Evolutionary conservation across 164 flowering plant species (phyloP).

Genomic region (Chimonanthus praecox): DNA sequence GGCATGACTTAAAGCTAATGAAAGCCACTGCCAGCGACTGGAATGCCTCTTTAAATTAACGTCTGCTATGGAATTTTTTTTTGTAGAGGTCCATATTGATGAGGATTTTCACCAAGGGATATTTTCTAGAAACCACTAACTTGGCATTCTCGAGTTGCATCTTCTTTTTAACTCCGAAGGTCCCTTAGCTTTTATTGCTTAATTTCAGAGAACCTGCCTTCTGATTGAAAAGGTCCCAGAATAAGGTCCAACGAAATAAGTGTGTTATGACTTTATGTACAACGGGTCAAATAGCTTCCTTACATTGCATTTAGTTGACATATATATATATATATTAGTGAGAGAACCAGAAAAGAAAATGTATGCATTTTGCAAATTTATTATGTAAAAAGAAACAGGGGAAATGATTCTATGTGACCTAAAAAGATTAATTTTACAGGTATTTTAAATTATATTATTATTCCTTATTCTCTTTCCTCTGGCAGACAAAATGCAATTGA

Average conservation of each 20-base stretch:
- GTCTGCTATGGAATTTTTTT: no score
- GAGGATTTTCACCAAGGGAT: no score
- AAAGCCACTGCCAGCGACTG: no score
- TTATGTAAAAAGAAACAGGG: not conserved
- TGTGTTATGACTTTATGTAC: not conserved
- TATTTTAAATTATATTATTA: not conserved
- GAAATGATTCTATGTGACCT: not conserved
- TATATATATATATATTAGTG: no score
- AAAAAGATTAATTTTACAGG: not conserved
- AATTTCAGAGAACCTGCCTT: not conserved
- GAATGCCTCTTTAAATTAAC: no score
- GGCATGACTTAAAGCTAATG: no score
- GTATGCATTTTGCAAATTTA: not conserved
- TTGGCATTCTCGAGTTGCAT: not conserved
- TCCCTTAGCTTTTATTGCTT: not conserved
- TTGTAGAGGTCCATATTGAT: no score
- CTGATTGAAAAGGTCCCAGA: not conserved
- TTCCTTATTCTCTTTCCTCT: not conserved
- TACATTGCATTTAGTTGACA: not conserved
- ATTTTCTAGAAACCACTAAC: no score
- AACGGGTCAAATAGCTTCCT: not conserved
- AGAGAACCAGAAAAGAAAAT: not conserved
- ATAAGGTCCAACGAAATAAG: not conserved
- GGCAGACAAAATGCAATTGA: not conserved
- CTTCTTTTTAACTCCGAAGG: not conserved